Evolutionary conservation across 805 yeast genomes (phyloP), one percentile per base, ranked within the genome.

Genomic region (Pichia ethanolica): DNA sequence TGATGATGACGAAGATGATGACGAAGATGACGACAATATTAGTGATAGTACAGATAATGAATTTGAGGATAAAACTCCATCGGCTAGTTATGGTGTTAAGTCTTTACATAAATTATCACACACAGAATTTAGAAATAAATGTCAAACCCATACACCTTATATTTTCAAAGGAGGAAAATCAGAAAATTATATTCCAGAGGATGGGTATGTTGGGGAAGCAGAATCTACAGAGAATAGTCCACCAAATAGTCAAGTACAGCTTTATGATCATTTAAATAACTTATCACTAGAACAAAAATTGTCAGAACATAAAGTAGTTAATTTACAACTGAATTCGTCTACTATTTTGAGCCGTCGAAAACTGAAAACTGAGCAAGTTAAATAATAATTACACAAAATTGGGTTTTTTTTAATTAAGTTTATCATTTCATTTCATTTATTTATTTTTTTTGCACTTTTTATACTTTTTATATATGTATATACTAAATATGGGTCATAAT

Each of bases 311-410:
- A 41, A 46, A 12, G 39, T 45, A 5, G 53, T 83, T 55, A 84
- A 83, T 47, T 69, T 84, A 51, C 79, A 77, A 52, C 63, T 84
- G 58, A 80, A 79, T 49, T 83, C 83, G 25, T 80, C 87, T 41
- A 82, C 83, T 34, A 64, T 84, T 52, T 66, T 84, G 37, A 76
- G 80, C 42, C 70, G 89, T 48, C 69, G 89, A 44, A 72, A 72
- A 52, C 51, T 56, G 20, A 51, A 49, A 32, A 26, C 32, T 30
- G 42, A n/a, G 28, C 11, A 27, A 8, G 13, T 27, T 27, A 9
- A 39, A 39, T 39, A 38, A 38, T 11, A 39, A 26, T 25, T 25
- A 27, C 9, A 27, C 26, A 27, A 7, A 34, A 6, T 30, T 30
- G 7, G 32, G 7, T 30, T 30, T 9, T 30, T 28, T 30, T 7